Conservation (phyloP, 176 grass and related monocot genomes). For the Tillandsia fasciculata region DNA sequence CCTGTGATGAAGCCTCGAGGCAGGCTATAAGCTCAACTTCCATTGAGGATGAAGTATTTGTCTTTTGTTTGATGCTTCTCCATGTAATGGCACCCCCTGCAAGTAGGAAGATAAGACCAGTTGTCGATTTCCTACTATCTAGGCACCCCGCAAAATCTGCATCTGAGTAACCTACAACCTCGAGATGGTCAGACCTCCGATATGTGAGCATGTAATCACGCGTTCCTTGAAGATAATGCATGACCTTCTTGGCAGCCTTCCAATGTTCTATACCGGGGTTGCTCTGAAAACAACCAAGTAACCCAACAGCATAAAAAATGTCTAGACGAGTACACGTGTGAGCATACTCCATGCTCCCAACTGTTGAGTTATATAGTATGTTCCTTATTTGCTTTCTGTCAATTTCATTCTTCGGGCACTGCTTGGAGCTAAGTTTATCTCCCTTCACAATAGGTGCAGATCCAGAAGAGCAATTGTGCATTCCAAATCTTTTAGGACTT, state of each 20-base stretch:
- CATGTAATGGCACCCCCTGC: neutral
- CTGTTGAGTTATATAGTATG: neutral
- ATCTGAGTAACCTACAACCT: slow-evolving; percentile 1
- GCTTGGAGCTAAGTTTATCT: neutral
- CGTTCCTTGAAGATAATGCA: slow-evolving; percentile 2
- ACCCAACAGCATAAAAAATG: neutral
- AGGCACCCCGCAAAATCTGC: neutral
- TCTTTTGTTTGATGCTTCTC: neutral
- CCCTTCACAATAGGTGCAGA: neutral
- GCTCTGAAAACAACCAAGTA: neutral
- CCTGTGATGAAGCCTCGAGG: neutral
- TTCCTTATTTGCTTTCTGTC: neutral
- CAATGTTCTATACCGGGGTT: slow-evolving; percentile 7
- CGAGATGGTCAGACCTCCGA: neutral
- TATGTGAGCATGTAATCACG: slow-evolving; percentile 13
- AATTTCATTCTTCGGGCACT: neutral
- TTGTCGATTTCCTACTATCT: slow-evolving; percentile 6
- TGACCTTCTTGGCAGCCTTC: neutral
- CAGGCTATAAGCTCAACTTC: neutral
- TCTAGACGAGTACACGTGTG: slow-evolving; percentile 3
- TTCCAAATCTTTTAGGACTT: neutral
- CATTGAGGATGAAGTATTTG: neutral
- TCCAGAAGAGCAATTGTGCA: neutral
- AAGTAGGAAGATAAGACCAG: slow-evolving; percentile 7
- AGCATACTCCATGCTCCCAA: slow-evolving; percentile 1